Evolutionary conservation across 176 grass and related monocot species (phyloP), one percentile per base, ranked within the genome.

Genomic region (Oryza officinalis): DNA sequence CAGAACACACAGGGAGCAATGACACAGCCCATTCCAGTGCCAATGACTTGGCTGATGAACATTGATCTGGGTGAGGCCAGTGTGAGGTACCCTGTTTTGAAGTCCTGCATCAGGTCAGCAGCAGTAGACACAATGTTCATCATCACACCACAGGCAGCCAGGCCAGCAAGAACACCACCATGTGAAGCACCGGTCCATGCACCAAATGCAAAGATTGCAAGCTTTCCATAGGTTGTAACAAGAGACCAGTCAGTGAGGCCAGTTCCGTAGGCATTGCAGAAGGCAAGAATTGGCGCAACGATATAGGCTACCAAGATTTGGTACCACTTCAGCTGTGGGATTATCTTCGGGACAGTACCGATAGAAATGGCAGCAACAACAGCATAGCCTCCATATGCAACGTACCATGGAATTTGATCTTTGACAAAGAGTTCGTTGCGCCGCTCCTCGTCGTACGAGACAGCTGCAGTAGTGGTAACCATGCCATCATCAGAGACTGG

Each of bases 181-280:
- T 85, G 46, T 13, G 83, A 85, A 43, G 83, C 73, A 32, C 73
- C 47, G 3, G 64, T 26, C 74, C 83, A 85, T 25, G 83, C 74
- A 45, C 74, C 83, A 1, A 85, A 85, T 43, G 35, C 74, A 61
- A 85, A 85, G 47, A 85, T 85, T 31, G 65, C 64, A 18, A 85
- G 33, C 83, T 60, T 85, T 4, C 83, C 65, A 1, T 85, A 85
- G 52, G 83, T 85, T 33, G 83, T 69, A 40, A 69, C 74, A 59
- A 77, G 83, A 8, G 83, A 85, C 83, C 83, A 85, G 15, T 85
- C 83, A 69, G 74, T 85, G 83, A 85, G 83, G 17, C 83, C 83
- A 32, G 8, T 4, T 68, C 82, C 82, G 30, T 84, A 84, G 45
- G 82, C 82, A 77, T 84, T 84, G 13, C 82, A 84, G 82, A 84